Conservation (phyloP, 2,329 filamentous ascomycete species). For the Bipolaris cookei region DNA sequence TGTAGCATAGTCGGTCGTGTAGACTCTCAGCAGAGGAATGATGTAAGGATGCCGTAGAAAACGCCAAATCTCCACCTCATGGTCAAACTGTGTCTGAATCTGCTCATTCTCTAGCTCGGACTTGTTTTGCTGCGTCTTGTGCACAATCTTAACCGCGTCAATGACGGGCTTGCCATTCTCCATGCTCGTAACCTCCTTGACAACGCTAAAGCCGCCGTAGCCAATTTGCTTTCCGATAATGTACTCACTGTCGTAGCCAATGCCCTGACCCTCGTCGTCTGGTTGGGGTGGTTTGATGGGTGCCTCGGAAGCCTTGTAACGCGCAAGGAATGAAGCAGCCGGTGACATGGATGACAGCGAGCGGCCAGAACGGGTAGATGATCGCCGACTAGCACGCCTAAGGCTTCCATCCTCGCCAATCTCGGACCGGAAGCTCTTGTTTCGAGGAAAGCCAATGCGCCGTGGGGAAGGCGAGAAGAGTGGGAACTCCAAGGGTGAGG, state of each 20-base stretch:
- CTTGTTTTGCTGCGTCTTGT: conserved; percentile 62
- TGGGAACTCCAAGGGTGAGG: conserved; percentile 48
- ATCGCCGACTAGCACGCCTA: conserved; percentile 47
- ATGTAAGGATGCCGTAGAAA: conserved; percentile 68
- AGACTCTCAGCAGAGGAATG: conserved; percentile 67
- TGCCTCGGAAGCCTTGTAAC: conserved; percentile 52
- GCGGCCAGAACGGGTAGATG: conserved; percentile 58
- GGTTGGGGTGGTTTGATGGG: conserved; percentile 57
- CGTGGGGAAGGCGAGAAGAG: conserved; percentile 34
- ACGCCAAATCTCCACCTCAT: conserved; percentile 72
- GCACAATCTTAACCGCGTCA: conserved; percentile 72
- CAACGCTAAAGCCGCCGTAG: conserved; percentile 69
- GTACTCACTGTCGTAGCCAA: conserved; percentile 66
- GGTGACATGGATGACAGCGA: conserved; percentile 60
- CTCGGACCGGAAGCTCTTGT: conserved; percentile 43
- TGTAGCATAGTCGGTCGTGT: conserved; percentile 71
- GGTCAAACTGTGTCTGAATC: conserved; percentile 70
- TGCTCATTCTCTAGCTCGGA: conserved; percentile 68
- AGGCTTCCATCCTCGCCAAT: conserved; percentile 44
- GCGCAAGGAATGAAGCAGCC: conserved; percentile 64
- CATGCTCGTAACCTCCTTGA: conserved; percentile 71
- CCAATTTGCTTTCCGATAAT: conserved; percentile 71
- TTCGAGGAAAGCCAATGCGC: conserved; percentile 37
- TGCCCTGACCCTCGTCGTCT: conserved; percentile 71
- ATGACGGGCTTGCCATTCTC: conserved; percentile 60